A percentile compares a stretch with the other conserved stretches of the same genome.
Evolutionary conservation across 2,329 filamentous ascomycete genomes (phyloP).

Genomic region (Penicillium sp.): DNA sequence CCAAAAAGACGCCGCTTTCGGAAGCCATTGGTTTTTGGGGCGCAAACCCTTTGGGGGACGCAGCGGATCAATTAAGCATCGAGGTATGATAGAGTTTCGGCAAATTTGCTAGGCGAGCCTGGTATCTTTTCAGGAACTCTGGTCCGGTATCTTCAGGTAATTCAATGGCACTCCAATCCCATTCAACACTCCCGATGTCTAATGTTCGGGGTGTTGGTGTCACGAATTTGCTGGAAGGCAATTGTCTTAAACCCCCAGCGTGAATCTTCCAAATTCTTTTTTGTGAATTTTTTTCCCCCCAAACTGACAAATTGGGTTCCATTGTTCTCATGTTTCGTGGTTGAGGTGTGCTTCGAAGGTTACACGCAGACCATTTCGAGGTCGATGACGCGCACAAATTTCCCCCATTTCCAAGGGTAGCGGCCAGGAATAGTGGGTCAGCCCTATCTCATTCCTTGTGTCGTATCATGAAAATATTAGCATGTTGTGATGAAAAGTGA

Average conservation of each 20-base stretch:
- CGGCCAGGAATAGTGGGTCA: not conserved
- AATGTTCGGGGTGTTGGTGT: not conserved
- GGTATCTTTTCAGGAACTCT: too few relatives aligned
- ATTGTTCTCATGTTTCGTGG: not conserved
- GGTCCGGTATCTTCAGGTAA: not conserved
- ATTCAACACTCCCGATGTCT: not conserved
- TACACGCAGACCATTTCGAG: conserved; percentile 7
- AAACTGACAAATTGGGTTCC: not conserved
- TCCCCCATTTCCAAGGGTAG: not conserved
- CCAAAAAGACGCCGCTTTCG: conserved; percentile 14
- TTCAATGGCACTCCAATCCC: not conserved
- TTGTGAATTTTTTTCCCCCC: too few relatives aligned
- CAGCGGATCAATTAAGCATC: not conserved
- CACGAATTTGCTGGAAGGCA: too few relatives aligned
- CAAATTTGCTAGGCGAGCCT: not conserved
- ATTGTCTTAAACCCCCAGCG: not conserved
- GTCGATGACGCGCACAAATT: conserved; percentile 26
- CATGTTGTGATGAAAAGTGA: not conserved
- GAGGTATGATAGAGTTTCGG: not conserved
- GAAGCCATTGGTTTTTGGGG: conserved; percentile 4
- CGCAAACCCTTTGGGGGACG: not conserved
- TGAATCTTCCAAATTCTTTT: not conserved
- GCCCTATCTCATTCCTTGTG: not conserved
- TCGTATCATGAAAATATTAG: not conserved
- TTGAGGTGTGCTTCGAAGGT: conserved; percentile 10